phyloP scores from a whole-genome alignment of 1,284 basidiomycete genomes.

The Rhodofomes roseus region DNA sequence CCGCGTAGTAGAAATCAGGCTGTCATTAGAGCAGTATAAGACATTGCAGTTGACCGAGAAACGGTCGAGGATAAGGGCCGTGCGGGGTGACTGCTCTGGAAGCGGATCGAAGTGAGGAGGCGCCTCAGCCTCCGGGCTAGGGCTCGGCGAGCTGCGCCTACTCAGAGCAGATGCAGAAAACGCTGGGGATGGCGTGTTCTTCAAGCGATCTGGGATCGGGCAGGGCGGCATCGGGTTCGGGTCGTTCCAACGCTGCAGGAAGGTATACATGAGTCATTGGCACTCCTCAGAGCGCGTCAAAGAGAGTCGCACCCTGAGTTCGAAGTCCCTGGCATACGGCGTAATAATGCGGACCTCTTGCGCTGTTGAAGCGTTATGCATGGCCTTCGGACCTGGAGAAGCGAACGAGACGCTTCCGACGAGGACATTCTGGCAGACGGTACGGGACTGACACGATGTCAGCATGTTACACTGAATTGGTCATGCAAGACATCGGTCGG shows the following conservation, averaged over 20 bases:
- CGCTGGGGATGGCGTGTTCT: conserved; percentile 11
- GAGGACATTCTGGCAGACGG: conserved; percentile 69
- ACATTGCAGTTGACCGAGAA: conserved; percentile 63
- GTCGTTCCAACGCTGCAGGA: conserved; percentile 63
- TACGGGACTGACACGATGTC: conserved; percentile 36
- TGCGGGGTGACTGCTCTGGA: conserved; percentile 61
- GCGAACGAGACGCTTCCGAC: conserved; percentile 75
- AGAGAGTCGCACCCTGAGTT: conserved; percentile 50
- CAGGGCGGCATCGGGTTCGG: conserved; percentile 53
- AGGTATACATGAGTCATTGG: background rate
- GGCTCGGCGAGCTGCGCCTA: background rate
- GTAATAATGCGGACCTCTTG: conserved; percentile 73
- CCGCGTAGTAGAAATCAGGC: conserved; percentile 50
- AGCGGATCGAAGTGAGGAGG: conserved; percentile 52
- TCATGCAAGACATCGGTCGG: background rate
- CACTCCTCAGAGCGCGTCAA: background rate
- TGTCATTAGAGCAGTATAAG: conserved; percentile 68
- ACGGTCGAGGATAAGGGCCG: conserved; percentile 70
- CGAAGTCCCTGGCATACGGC: conserved; percentile 59
- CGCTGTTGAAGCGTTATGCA: conserved; percentile 74
- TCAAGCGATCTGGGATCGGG: conserved; percentile 15
- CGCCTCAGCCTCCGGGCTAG: conserved; percentile 12
- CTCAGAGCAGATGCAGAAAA: conserved; percentile 4
- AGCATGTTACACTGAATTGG: background rate
- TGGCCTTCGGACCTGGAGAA: conserved; percentile 61